These are phyloP conservation scores for Debaryomyces sp. DNA, from an alignment of 1,139 yeast species.

Conservation along the genomic window DNA sequence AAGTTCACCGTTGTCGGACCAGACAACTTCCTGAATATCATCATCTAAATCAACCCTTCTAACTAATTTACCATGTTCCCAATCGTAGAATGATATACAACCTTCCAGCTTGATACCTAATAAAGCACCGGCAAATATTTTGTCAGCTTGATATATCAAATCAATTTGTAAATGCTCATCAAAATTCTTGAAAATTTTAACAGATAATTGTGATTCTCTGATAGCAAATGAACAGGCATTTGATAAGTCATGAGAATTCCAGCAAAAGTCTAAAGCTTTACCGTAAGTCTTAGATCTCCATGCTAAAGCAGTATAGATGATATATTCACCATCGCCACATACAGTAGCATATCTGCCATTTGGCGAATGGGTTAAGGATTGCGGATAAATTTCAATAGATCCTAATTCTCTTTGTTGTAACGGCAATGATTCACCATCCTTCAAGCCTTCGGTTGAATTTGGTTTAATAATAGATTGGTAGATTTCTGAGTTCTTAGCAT, in stretches of 20 bases:
- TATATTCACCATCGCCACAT: constrained; percentile 97
- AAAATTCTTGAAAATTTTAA: constrained; percentile 80
- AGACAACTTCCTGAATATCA: constrained; percentile 76
- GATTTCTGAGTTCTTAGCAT: constrained; percentile 90
- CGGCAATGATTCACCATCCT: constrained; percentile 80
- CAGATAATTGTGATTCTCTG: constrained; percentile 66
- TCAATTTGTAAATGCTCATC: constrained; percentile 72
- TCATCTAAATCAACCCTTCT: constrained; percentile 77
- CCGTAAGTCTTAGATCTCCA: constrained; percentile 98
- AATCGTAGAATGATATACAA: constrained; percentile 85
- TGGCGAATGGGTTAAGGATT: constrained; percentile 85
- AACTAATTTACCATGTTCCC: constrained; percentile 86
- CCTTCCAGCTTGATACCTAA: constrained; percentile 83
- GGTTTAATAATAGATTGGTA: constrained; percentile 82
- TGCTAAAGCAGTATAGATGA: constrained; percentile 93
- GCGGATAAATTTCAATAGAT: constrained; percentile 89
- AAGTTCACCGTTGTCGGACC: constrained; percentile 95
- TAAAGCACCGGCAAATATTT: constrained; percentile 83
- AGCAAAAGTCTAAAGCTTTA: constrained; percentile 84
- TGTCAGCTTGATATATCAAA: constrained; percentile 74
- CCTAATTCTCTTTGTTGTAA: constrained; percentile 89
- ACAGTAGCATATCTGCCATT: constrained; percentile 97
- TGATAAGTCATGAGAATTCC: constrained; percentile 78
- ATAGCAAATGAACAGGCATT: constrained; percentile 81
- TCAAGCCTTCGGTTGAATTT: constrained; percentile 58